These are phyloP conservation scores for Sarcocystis neurona DNA, from an alignment of 169 alveolate genomes.

Conservation along the genomic window DNA sequence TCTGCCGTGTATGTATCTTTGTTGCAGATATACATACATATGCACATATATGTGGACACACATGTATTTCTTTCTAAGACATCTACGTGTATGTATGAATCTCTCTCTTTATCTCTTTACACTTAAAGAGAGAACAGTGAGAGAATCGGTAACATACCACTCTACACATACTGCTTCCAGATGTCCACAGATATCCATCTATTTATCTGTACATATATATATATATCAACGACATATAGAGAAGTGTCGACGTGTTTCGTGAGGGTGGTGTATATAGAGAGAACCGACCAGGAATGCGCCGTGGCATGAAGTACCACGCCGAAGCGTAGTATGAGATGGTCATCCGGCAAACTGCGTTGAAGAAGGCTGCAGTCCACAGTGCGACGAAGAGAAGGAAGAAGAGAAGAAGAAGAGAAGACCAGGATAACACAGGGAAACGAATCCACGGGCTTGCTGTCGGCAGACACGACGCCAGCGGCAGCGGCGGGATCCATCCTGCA, in stretches of 20 bases:
- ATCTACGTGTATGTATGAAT: too few species aligned
- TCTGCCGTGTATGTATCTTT: too few species aligned
- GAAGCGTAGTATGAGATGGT: conserved; percentile 15
- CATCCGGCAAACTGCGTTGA: conserved; percentile 22
- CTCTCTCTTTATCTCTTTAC: too few species aligned
- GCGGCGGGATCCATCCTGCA: background rate
- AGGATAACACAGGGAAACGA: background rate
- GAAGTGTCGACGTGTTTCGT: background rate
- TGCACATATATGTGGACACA: background rate
- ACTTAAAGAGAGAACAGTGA: too few species aligned
- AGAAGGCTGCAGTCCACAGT: conserved; percentile 28
- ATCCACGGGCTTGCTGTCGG: conserved; percentile 16
- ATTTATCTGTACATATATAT: background rate
- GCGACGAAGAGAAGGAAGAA: conserved; percentile 8
- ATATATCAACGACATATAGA: background rate
- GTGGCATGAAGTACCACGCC: conserved; percentile 41
- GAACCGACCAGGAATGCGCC: conserved; percentile 2
- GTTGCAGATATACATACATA: background rate
- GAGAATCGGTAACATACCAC: too few species aligned
- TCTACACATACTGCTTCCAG: background rate
- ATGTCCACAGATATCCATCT: background rate
- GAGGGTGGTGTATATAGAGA: too few species aligned
- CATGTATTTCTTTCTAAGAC: too few species aligned
- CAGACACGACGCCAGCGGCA: background rate
- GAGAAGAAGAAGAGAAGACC: conserved; percentile 2